phyloP scores from a whole-genome alignment of 208 protist genomes.

The Wallacemonas sp. region DNA sequence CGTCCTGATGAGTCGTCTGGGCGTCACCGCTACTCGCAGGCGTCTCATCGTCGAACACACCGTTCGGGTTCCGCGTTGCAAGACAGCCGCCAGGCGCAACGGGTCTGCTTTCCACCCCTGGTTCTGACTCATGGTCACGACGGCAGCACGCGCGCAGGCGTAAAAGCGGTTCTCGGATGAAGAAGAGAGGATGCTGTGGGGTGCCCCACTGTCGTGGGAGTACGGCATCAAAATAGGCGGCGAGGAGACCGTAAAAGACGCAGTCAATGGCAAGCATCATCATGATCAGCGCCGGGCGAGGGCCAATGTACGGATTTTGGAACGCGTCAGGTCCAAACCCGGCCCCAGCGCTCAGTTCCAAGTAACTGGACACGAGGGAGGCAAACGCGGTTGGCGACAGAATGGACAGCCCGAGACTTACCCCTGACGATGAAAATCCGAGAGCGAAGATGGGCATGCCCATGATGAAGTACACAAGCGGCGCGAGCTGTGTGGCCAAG shows the following conservation, averaged over 20 bases:
- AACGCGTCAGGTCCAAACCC: constrained; percentile 42
- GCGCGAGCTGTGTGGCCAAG: constrained; percentile 40
- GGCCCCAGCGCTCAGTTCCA: constrained; percentile 27
- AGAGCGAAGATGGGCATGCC: constrained; percentile 38
- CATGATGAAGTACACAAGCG: constrained; percentile 52
- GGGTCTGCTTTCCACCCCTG: not conserved
- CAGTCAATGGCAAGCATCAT: constrained; percentile 34
- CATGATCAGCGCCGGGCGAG: constrained; percentile 25
- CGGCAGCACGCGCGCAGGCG: not conserved
- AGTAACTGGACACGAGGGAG: constrained; percentile 25
- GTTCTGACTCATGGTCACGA: not conserved
- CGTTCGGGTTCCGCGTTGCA: constrained; percentile 1
- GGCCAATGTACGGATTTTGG: constrained; percentile 18
- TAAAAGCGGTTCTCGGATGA: constrained; percentile 16
- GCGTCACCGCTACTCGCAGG: not conserved
- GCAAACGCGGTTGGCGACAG: constrained; percentile 54
- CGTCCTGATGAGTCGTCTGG: not conserved
- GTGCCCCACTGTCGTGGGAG: constrained; percentile 40
- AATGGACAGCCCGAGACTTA: constrained; percentile 35
- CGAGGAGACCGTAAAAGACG: constrained; percentile 49
- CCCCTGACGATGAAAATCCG: constrained; percentile 8
- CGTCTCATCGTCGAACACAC: not conserved
- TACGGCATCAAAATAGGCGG: constrained; percentile 50
- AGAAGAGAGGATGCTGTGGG: constrained; percentile 35
- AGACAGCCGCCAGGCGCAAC: not conserved